Base-by-base conservation (phyloP, 2,329 filamentous ascomycete genomes). In the Penicillium corylophilum region DNA sequence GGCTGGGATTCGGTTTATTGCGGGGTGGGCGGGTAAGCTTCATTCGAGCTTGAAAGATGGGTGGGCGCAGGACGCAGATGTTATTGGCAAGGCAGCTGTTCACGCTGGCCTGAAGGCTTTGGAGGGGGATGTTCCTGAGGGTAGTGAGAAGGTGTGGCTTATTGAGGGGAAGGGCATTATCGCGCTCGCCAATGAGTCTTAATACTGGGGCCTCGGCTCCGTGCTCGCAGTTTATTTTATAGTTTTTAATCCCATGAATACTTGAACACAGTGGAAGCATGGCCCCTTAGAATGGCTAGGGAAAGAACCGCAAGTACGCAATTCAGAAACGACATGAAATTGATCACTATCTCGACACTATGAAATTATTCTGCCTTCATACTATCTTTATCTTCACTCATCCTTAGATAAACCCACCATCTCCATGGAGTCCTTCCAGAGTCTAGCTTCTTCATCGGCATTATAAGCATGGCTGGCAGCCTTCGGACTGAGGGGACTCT, bases 21-120 rank as follows among this genome's bases (percentile, higher is more conserved):
- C 87, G 1, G 77, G 74, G 3, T 76, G 76, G 13, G 52, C 87
- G 47, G 84, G 84, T 3, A 73, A 70, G 53, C 28, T 90, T 2
- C 67, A 74, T 50, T 78, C 76, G 6, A 55, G 62, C 43, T 61
- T 85, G 55, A 84, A 84, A 73, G 84, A 95, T 65, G 73, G 69
- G 6, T 79, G 89, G 71, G 88, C 84, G 1, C 88, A 94, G 74
- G 89, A 94, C 46, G 84, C 82, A 5, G 81, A 85, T 50, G 82
- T 87, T 29, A 90, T 95, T 71, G 77, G 68, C 71, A 75, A 77
- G 40, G 66, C 70, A 9, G 67, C 66, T 12, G 67, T 73, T 7
- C 71, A 63, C 48, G 66, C 70, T 18, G 67, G 72, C 0, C 50
- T 75, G 16, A 74, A 71, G 59, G 72, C 70, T 5, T 56, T 75